Percentiles rank a stretch among this genome's conserved stretches.
These are phyloP conservation scores for Erythrobasidium yunnanense DNA, from an alignment of 768 basidiomycete genomes.

Conservation along the genomic window DNA sequence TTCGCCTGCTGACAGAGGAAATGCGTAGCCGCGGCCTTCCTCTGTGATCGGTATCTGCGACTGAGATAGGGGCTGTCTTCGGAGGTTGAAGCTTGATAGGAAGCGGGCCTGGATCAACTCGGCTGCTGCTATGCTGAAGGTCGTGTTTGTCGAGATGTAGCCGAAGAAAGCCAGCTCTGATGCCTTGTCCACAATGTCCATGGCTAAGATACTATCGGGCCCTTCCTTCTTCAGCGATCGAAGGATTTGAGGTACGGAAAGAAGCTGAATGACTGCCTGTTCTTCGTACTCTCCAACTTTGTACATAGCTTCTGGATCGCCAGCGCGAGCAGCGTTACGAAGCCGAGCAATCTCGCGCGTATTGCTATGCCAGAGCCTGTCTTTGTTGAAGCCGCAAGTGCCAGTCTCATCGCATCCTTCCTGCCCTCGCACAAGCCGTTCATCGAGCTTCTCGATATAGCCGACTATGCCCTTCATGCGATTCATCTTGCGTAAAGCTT, in stretches of 20 bases:
- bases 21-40: constrained; percentile 17
- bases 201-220: not conserved
- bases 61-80: too few species aligned
- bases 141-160: constrained; percentile 31
- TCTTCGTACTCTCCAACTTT: not conserved
- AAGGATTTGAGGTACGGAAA: too few species aligned
- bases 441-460: constrained; percentile 37
- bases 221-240: not conserved
- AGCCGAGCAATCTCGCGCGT: constrained; percentile 19
- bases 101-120: constrained; percentile 33
- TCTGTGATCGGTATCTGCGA: not conserved
- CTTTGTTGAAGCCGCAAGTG: constrained; percentile 31
- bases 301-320: not conserved
- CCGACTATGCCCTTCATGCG: constrained; percentile 38
- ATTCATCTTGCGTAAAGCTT: constrained; percentile 36
- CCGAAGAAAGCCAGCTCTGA: constrained; percentile 34
- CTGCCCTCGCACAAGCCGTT: constrained; percentile 30
- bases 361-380: constrained; percentile 34
- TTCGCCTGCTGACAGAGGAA: not conserved
- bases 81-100: not conserved
- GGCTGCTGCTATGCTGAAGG: constrained; percentile 25
- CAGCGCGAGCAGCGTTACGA: not conserved
- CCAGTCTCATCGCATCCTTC: constrained; percentile 3
- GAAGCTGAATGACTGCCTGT: too few species aligned
- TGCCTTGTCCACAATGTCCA: constrained; percentile 26